phyloP scores from a whole-genome alignment of 805 yeast genomes.

The Tetrapisispora nanseiensis region DNA sequence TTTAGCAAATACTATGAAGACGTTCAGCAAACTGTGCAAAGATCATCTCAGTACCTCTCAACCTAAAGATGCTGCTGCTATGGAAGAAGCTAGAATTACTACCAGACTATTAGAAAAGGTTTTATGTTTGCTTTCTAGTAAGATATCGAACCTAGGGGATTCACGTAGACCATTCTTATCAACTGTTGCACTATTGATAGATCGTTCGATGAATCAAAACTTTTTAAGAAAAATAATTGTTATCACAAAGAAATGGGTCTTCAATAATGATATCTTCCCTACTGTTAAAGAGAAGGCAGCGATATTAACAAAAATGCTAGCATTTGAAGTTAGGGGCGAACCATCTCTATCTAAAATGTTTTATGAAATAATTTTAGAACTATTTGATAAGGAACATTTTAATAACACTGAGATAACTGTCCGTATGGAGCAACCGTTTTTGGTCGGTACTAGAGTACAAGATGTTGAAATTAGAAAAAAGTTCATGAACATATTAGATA shows the following conservation, averaged over 20 bases:
- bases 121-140: constrained; percentile 63
- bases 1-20: constrained; percentile 69
- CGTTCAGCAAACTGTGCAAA: constrained; percentile 79
- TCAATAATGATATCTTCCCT: constrained; percentile 81
- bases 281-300: constrained; percentile 95
- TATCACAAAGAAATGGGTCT: constrained; percentile 84
- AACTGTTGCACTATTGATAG: constrained; percentile 79
- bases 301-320: constrained; percentile 83
- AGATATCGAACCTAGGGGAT: constrained; percentile 84
- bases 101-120: constrained; percentile 67
- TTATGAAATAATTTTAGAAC: constrained; percentile 76
- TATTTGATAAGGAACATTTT: constrained; percentile 71
- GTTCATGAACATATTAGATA: constrained; percentile 69
- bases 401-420: constrained; percentile 83
- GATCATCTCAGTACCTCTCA: constrained; percentile 62
- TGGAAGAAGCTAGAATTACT: constrained; percentile 74
- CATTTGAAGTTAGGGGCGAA: constrained; percentile 83
- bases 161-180: constrained; percentile 84
- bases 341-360: constrained; percentile 65
- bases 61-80: constrained; percentile 31
- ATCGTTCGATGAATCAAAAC: constrained; percentile 70
- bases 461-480: constrained; percentile 66
- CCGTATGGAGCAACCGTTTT: constrained; percentile 91
- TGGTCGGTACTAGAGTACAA: constrained; percentile 82
- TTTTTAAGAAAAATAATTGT: constrained; percentile 64